Percentiles rank a stretch among this genome's conserved stretches.
These are phyloP conservation scores for Sequoia sempervirens DNA, from an alignment of 75 land plant genomes.

Conservation along the genomic window DNA sequence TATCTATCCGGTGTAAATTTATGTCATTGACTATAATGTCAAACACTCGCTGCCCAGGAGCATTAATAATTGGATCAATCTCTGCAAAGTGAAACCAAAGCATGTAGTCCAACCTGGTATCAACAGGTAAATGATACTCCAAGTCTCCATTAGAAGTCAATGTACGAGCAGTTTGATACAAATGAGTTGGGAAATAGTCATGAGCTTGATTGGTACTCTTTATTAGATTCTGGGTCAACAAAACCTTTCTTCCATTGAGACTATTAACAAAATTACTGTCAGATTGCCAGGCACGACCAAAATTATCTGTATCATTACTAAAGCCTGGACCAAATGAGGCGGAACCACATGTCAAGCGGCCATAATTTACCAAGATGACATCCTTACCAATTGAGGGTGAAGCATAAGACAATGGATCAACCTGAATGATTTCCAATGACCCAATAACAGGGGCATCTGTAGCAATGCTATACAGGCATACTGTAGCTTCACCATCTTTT, in stretches of 20 bases:
- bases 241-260: constrained; percentile 4
- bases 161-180: constrained; percentile 68
- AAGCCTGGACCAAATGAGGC: constrained; percentile 82
- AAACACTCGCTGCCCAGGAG: constrained; percentile 77
- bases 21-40: constrained; percentile 52
- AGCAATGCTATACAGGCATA: constrained; percentile 92
- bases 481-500: constrained; percentile 49
- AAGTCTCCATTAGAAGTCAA: constrained; percentile 13
- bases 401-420: constrained; percentile 56
- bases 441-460: constrained; percentile 92
- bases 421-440: constrained; percentile 63
- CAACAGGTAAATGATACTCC: constrained; percentile 60
- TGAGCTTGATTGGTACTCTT: constrained; percentile 40
- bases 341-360: constrained; percentile 60
- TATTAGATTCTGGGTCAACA: constrained; percentile 34
- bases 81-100: constrained; percentile 99
- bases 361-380: constrained; percentile 70
- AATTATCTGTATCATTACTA: constrained; percentile 53
- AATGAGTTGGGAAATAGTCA: constrained; percentile 67
- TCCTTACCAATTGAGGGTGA: constrained; percentile 25
- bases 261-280: constrained; percentile 28
- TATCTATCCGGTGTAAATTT: constrained; percentile 56
- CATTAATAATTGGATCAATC: constrained; percentile 63
- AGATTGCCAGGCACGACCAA: constrained; percentile 80
- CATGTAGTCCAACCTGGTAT: constrained; percentile 80